These are phyloP conservation scores for Lipomyces japonicus DNA, from an alignment of 805 yeast species.

Conservation along the genomic window DNA sequence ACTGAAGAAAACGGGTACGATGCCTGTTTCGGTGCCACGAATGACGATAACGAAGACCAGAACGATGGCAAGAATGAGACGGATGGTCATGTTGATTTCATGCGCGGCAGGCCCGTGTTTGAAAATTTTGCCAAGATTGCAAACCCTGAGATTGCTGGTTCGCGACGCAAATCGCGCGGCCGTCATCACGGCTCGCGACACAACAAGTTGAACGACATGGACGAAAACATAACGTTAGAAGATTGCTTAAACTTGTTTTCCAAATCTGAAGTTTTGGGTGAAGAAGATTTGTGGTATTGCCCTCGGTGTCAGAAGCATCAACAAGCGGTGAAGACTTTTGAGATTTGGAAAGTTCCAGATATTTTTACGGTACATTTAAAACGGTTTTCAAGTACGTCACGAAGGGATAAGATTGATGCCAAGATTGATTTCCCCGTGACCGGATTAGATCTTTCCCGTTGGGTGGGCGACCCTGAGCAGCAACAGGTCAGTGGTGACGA, in stretches of 20 bases:
- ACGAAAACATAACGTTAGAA: constrained; percentile 50
- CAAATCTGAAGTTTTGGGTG: constrained; percentile 77
- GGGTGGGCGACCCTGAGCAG: constrained; percentile 43
- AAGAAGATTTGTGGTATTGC: constrained; percentile 91
- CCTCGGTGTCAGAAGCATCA: constrained; percentile 84
- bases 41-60: constrained; percentile 37
- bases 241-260: constrained; percentile 76
- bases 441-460: constrained; percentile 67
- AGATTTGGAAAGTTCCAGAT: constrained; percentile 92
- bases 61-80: no score
- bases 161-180: constrained; percentile 20
- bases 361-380: constrained; percentile 84
- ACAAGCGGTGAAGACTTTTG: constrained; percentile 86
- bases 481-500: no score
- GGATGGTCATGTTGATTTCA: no score
- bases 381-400: constrained; percentile 65
- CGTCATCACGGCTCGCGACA: constrained; percentile 18
- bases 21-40: constrained; percentile 47
- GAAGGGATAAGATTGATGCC: constrained; percentile 84
- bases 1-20: constrained; percentile 45
- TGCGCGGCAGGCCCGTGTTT: constrained; percentile 57
- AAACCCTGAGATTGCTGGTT: constrained; percentile 55
- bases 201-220: constrained; percentile 32
- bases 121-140: constrained; percentile 46
- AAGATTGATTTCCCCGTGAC: constrained; percentile 83